Base-by-base conservation (phyloP, 179 eudicot species). In the Carnegiea gigantea region DNA sequence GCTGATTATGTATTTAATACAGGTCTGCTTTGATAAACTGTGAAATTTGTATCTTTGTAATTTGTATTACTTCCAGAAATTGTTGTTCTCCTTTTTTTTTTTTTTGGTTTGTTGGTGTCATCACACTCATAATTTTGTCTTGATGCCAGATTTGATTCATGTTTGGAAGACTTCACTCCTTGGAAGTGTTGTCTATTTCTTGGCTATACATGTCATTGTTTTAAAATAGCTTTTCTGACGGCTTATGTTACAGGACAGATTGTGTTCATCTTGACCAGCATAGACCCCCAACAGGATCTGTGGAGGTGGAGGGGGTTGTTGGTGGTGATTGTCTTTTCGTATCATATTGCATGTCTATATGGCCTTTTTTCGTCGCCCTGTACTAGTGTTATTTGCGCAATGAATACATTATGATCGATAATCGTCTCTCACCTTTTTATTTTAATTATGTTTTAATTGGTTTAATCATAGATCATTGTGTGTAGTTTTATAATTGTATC, bases 1-100 rank as follows among this genome's bases (percentile, higher is more conserved):
- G 88, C 99, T 9, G 95, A 96, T 77, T 87, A n/a, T 83, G 85
- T 96, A 44, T 96, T 96, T 78, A 94, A 88, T 87, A 96, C 98
- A 86, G 99, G 98, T 93, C 75, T 21, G 86, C 70, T 74, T 36
- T 82, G 46, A 75, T 36, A 33, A 70, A 26, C 64, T 36, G 2
- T 44, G 38, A 67, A 20, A 60, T 38, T 20, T 70, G 5, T 62
- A 10, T 8, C 59, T 64, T 18, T 53, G 21, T 62, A 38, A 28
- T 64, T 18, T 53, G 21, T 62, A 38, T 43, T 38, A 36, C 51
- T 51, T 75, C 46, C n/a, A 24, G 13, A 57, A n/a, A 40, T 24
- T 24, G 36, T 49, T 77, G 44, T 65, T 15, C 43, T 15, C 6
- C n/a, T 1, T n/a, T 38, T n/a, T n/a, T 38, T n/a, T 40, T 14